A percentile compares a stretch with the other conserved stretches of the same genome.
phyloP scores from a whole-genome alignment of 768 basidiomycete species.

The Cubamyces sp. region DNA sequence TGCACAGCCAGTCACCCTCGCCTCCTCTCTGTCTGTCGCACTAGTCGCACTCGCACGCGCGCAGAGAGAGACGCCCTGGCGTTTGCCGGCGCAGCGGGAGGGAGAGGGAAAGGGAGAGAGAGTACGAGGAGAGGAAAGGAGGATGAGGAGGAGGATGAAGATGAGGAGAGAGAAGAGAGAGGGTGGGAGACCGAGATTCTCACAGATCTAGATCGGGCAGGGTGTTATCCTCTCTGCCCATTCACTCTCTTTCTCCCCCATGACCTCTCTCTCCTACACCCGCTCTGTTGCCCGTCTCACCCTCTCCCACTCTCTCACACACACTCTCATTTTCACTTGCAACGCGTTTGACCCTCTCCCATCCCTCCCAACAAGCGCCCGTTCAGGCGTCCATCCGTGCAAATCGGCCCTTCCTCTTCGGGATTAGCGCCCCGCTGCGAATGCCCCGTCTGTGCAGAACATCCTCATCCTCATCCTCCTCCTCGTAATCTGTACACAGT shows the following conservation, averaged over 20 bases:
- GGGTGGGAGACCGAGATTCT: neutral
- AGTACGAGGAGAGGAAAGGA: neutral
- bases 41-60: no score
- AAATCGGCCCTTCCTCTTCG: slow-evolving; percentile 1
- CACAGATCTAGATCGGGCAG: neutral
- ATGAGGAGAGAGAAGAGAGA: neutral
- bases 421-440: slow-evolving; percentile 8
- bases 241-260: neutral
- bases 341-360: neutral
- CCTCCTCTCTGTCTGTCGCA: neutral
- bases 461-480: neutral
- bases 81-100: neutral
- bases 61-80: neutral
- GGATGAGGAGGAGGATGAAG: neutral
- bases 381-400: neutral
- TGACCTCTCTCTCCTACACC: neutral
- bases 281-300: neutral
- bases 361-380: neutral
- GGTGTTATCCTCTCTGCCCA: neutral
- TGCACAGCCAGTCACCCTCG: slow-evolving; percentile 8
- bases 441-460: no score
- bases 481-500: neutral
- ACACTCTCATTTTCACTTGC: neutral
- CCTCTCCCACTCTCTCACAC: neutral
- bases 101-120: neutral